Base-by-base conservation (phyloP, 352 stramenopile species). In the Pseudoperonospora humuli region DNA sequence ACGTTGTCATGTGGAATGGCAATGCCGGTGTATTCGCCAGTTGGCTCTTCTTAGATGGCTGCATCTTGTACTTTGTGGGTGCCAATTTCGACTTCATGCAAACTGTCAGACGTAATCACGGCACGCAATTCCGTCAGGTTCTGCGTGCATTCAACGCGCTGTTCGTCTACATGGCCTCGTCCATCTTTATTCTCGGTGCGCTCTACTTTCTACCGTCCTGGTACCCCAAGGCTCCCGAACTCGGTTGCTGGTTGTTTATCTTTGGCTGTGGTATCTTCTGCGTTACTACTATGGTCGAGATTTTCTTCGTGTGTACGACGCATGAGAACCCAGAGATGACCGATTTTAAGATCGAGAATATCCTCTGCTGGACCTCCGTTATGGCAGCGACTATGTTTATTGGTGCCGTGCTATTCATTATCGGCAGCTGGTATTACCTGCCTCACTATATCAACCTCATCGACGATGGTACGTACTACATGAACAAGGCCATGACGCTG, bases 401-500 rank as follows among this genome's bases (percentile, higher is more conserved):
- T 34, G 79, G 79, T 19, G 74, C 74, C 7, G 32, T 86, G 24
- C 57, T 79, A 17, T 91, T 91, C 63, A 86, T 85, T 45, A 50
- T 87, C 28, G 79, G 79, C 26, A 85, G 70, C 53, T 88, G 65
- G 57, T 91, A 70, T 68, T 91, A 88, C 67, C 73, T 91, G 5
- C 79, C 79, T 40, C 54, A 58, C 35, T 91, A 79, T 48, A 84
- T 88, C 28, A 71, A 70, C 14, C 57, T 55, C 27, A 64, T 84
- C 18, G 74, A 85, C 45, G 45, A 65, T 3, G 60, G 70, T 17
- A 74, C 64, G 25, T 45, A 75, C 56, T 84, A 85, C 64, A 82
- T 83, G 68, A 80, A 86, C 68, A 67, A 70, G 46, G 66, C 71
- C 29, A 85, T 86, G 50, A 82, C 75, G 31, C 80, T 65, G 55